phyloP scores from a whole-genome alignment of 2,329 filamentous ascomycete species.

The Colletotrichum tanaceti region DNA sequence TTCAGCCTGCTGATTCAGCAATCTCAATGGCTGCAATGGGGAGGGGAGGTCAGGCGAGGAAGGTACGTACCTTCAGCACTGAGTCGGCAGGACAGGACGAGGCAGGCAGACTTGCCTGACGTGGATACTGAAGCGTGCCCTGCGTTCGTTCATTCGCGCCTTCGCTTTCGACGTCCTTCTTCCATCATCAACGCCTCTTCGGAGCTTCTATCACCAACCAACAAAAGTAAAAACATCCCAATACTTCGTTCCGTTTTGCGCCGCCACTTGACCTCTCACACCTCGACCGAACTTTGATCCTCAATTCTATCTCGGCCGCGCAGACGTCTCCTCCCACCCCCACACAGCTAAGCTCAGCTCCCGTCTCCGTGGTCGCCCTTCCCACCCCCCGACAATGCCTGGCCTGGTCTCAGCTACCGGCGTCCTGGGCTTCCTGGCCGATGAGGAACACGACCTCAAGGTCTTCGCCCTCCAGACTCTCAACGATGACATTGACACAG shows the following conservation, averaged over 20 bases:
- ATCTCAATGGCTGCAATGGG: background rate
- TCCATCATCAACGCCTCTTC: slow-evolving; percentile 38
- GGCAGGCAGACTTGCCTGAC: slow-evolving; percentile 59
- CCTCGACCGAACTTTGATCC: background rate
- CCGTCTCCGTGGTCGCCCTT: slow-evolving; percentile 40
- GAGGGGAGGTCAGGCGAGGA: slow-evolving; percentile 6
- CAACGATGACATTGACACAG: slow-evolving; percentile 94
- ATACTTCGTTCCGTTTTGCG: background rate
- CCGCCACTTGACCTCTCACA: slow-evolving; percentile 3
- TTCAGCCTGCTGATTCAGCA: slow-evolving; percentile 19
- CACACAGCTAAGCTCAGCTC: slow-evolving; percentile 29
- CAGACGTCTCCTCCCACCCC: background rate
- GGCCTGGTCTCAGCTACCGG: slow-evolving; percentile 94
- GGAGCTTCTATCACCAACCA: slow-evolving; percentile 27
- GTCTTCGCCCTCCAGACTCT: slow-evolving; percentile 94
- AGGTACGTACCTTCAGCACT: slow-evolving; percentile 22
- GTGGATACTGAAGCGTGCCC: slow-evolving; percentile 45
- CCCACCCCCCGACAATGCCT: slow-evolving; percentile 72
- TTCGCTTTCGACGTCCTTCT: slow-evolving; percentile 38
- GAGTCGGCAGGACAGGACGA: slow-evolving; percentile 43
- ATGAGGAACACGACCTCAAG: slow-evolving; percentile 93
- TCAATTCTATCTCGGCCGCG: slow-evolving; percentile 7
- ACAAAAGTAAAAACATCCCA: slow-evolving; percentile 18
- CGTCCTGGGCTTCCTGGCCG: slow-evolving; percentile 92
- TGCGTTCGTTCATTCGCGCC: slow-evolving; percentile 26